phyloP scores from a whole-genome alignment of 1,284 basidiomycete species.

The Athelia sp. region DNA sequence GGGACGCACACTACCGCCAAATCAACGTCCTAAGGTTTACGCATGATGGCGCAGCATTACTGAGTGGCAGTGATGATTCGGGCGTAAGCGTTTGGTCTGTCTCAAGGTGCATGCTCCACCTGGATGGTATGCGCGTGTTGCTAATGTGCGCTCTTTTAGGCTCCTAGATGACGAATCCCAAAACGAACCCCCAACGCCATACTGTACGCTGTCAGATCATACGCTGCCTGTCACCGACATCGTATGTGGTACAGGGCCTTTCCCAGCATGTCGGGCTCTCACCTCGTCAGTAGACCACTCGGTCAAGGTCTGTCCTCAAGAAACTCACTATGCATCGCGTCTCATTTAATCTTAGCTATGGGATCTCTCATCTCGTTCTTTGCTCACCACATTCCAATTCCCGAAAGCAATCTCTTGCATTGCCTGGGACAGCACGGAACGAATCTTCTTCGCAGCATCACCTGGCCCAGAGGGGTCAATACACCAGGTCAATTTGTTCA shows the following conservation, averaged over 20 bases:
- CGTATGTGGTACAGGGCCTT: constrained; percentile 70
- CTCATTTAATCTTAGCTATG: constrained; percentile 50
- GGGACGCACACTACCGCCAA: constrained; percentile 94
- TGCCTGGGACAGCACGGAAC: constrained; percentile 80
- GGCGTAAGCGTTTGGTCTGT: constrained; percentile 87
- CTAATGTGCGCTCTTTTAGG: constrained; percentile 31
- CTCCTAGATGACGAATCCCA: constrained; percentile 67
- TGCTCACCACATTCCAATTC: constrained; percentile 85
- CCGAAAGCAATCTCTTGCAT: constrained; percentile 67
- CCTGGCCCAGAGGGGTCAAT: constrained; percentile 53
- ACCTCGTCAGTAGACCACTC: constrained; percentile 86
- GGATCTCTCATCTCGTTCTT: constrained; percentile 71
- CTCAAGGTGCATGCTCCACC: constrained; percentile 52
- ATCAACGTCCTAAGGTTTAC: constrained; percentile 83
- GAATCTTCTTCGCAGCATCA: constrained; percentile 83
- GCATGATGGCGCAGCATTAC: constrained; percentile 71
- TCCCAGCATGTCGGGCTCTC: constrained; percentile 75
- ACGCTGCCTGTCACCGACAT: constrained; percentile 87
- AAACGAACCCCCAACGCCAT: constrained; percentile 70
- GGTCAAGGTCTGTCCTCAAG: constrained; percentile 68
- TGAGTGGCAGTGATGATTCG: constrained; percentile 89
- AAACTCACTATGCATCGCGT: constrained; percentile 2
- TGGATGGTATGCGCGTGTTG: constrained; percentile 6
- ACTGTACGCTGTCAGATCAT: constrained; percentile 84
- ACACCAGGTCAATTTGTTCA: constrained; percentile 80